These are phyloP conservation scores for Coniochaeta sp. DNA, from an alignment of 2,329 filamentous ascomycete species.

Conservation along the genomic window DNA sequence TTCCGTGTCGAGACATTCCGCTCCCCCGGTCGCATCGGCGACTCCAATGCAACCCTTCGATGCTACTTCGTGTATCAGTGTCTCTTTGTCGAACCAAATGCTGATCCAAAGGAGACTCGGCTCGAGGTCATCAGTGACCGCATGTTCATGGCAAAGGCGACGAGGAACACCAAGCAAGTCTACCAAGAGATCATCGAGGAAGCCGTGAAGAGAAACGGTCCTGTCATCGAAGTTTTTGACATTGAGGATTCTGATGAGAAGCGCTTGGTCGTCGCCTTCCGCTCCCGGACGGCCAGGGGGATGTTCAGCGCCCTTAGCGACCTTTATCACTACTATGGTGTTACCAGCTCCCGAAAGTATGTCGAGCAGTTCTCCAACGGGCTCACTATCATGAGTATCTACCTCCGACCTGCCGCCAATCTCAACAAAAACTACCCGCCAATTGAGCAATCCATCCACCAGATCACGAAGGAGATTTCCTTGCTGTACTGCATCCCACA, in stretches of 20 bases:
- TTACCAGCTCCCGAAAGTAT: slow-evolving; percentile 95
- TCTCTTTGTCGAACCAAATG: slow-evolving; percentile 72
- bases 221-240: slow-evolving; percentile 96
- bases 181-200: slow-evolving; percentile 91
- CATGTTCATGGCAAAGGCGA: slow-evolving; percentile 93
- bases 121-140: slow-evolving; percentile 89
- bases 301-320: slow-evolving; percentile 94
- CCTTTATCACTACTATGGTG: slow-evolving; percentile 96
- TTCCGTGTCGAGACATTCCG: slow-evolving; percentile 98
- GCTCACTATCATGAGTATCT: slow-evolving; percentile 93
- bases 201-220: slow-evolving; percentile 77
- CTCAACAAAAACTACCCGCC: slow-evolving; percentile 57
- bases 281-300: slow-evolving; percentile 82
- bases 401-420: slow-evolving; percentile 67
- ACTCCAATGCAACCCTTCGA: slow-evolving; percentile 74
- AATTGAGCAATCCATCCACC: slow-evolving; percentile 90
- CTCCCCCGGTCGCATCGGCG: slow-evolving; percentile 73
- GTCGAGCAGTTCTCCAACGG: slow-evolving; percentile 99
- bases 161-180: slow-evolving; percentile 88
- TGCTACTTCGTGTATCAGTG: slow-evolving; percentile 99
- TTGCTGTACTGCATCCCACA: slow-evolving; percentile 96
- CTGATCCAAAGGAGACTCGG: slow-evolving; percentile 71
- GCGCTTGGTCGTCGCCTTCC: slow-evolving; percentile 89
- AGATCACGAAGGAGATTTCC: slow-evolving; percentile 98
- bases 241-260: slow-evolving; percentile 89